These are phyloP conservation scores for Linum tenue DNA, from an alignment of 345 rosid species.

Conservation along the genomic window DNA sequence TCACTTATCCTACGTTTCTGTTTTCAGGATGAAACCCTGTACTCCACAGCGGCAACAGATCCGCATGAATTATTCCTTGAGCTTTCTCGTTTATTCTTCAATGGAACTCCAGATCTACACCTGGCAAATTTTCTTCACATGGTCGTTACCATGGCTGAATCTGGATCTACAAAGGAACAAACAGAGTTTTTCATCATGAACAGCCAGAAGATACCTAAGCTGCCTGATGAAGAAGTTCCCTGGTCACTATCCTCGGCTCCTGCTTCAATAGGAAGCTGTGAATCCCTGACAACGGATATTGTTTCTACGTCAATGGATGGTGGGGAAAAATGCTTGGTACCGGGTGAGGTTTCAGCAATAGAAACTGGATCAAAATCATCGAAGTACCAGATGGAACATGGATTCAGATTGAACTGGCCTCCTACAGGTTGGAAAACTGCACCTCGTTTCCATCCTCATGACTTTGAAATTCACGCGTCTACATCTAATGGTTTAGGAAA, in stretches of 20 bases:
- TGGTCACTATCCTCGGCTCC: slow-evolving; percentile 45
- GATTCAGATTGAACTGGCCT: slow-evolving; percentile 51
- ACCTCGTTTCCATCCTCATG: slow-evolving; percentile 33
- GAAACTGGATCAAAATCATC: slow-evolving; percentile 13
- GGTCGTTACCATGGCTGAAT: slow-evolving; percentile 66
- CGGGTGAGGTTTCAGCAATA: not conserved
- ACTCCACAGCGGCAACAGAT: slow-evolving; percentile 46
- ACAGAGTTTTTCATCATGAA: slow-evolving; percentile 56
- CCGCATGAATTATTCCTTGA: slow-evolving; percentile 67
- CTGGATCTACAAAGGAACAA: slow-evolving; percentile 63
- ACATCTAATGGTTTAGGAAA: not conserved
- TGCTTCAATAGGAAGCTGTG: slow-evolving; percentile 16
- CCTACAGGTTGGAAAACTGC: slow-evolving; percentile 64
- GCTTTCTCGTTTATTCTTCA: slow-evolving; percentile 60
- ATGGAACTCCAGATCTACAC: slow-evolving; percentile 57
- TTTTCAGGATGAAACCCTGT: slow-evolving; percentile 63
- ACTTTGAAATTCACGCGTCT: slow-evolving; percentile 27
- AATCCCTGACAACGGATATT: slow-evolving; percentile 9
- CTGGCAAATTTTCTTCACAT: slow-evolving; percentile 84
- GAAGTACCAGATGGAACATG: slow-evolving; percentile 35
- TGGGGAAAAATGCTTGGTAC: not conserved
- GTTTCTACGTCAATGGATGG: not conserved
- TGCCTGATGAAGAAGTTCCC: slow-evolving; percentile 54
- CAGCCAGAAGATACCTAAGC: slow-evolving; percentile 61
- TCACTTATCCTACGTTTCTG: no score